Base-by-base conservation (phyloP, 805 yeast species). In the Metschnikowia chrysomelidarum region DNA sequence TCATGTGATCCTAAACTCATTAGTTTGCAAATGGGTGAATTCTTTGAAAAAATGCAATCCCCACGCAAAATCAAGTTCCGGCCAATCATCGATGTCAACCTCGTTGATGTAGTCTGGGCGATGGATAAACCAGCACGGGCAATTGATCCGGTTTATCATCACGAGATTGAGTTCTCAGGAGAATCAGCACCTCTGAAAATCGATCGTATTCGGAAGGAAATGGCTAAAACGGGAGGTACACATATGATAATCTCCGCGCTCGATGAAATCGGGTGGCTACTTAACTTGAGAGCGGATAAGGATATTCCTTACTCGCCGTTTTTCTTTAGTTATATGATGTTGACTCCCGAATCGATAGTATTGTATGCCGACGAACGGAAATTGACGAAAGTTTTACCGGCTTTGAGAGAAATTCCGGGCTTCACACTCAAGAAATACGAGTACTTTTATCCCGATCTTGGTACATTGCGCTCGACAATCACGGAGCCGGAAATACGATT, bases 221-320 rank as follows among this genome's bases (percentile, higher is more conserved):
- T 78, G 51, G 32, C 39, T 3, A 51, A 35, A 37, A 58, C 38
- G 16, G 30, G 41, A 5, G 51, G 49, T 3, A 41, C 55, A 4
- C 57, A 52, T 27, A 67, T 86, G 29, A 64, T 88, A 10, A 67
- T 86, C 3, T 69, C 79, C n/a, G 79, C 88, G 1, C 61, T 89
- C 34, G 97, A 91, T 62, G 96, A 89, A 48, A 77, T 88, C 43
- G 93, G 95, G 6, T 89, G 96, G 96, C 62, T 88, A 27, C 73
- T 88, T 54, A 91, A 91, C 54, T 62, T 91, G 37, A 76, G 98
- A 45, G 86, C 89, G 4, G 75, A 60, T 30, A 41, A 72, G 15
- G 98, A 91, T 56, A 81, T 91, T 40, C 81, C 80, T 4, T 91
- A 73, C 55, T 82, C 82, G 51, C 97, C 98, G 0, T 91, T 88